phyloP scores from a whole-genome alignment of 768 basidiomycete species.

The Pleurotus giganteus region DNA sequence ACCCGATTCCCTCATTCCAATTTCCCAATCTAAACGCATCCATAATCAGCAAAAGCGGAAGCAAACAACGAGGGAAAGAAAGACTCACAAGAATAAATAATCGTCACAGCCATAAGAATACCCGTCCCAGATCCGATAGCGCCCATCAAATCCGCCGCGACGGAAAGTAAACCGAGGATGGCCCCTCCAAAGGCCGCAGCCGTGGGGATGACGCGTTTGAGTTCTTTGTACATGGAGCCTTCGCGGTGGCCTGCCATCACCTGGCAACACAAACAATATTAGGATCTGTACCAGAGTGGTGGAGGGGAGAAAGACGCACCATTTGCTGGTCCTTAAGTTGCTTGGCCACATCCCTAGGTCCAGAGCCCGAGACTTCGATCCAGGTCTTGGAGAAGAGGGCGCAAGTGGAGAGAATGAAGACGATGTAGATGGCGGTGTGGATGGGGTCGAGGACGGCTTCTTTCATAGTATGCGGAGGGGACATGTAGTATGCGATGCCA shows the following conservation, averaged over 20 bases:
- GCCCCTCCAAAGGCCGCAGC: constrained; percentile 97
- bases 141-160: constrained; percentile 92
- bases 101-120: constrained; percentile 97
- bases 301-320: constrained; percentile 40
- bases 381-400: constrained; percentile 99
- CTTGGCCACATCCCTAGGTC: constrained; percentile 94
- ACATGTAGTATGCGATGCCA: constrained; percentile 97
- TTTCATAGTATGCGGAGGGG: constrained; percentile 90
- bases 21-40: constrained; percentile 78
- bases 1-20: constrained; percentile 84
- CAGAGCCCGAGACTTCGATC: constrained; percentile 97
- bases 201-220: constrained; percentile 96
- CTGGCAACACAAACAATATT: constrained; percentile 28
- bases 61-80: constrained; percentile 12
- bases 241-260: constrained; percentile 91
- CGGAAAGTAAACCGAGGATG: constrained; percentile 89
- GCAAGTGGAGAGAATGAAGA: constrained; percentile 91
- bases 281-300: not conserved
- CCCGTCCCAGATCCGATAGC: constrained; percentile 95
- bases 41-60: constrained; percentile 2
- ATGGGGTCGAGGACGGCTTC: constrained; percentile 90
- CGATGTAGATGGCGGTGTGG: constrained; percentile 87
- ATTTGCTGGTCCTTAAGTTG: constrained; percentile 98
- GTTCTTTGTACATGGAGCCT: constrained; percentile 98
- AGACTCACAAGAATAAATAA: constrained; percentile 86